phyloP scores from a whole-genome alignment of 768 basidiomycete species.

The Auricularia cornea region DNA sequence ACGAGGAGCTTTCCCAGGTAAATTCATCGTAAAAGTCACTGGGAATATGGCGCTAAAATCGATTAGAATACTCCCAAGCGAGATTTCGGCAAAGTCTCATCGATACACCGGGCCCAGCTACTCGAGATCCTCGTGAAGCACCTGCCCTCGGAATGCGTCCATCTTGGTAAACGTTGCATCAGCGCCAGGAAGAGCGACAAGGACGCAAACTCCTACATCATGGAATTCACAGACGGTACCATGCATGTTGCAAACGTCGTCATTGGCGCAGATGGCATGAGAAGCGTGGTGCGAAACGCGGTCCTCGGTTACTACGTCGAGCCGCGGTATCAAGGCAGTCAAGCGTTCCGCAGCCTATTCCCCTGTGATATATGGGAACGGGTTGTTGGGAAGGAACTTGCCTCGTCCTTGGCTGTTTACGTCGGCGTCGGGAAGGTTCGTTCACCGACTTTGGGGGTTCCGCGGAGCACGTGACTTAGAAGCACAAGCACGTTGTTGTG shows the following conservation, averaged over 20 bases:
- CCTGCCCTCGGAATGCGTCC: not conserved
- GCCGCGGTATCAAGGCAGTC: not conserved
- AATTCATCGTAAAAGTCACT: too few species aligned
- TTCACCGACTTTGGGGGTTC: not conserved
- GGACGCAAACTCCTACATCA: not conserved
- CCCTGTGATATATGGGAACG: not conserved
- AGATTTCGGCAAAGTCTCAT: not conserved
- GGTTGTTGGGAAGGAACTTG: not conserved
- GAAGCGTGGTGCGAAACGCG: not conserved
- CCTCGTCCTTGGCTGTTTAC: not conserved
- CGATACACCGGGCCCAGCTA: not conserved
- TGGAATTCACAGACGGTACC: not conserved
- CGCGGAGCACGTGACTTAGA: not conserved
- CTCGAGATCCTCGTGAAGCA: not conserved
- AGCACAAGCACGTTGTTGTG: not conserved
- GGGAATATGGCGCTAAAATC: too few species aligned
- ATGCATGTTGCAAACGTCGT: not conserved
- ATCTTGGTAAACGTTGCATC: not conserved
- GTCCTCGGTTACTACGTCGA: not conserved
- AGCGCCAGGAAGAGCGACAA: not conserved
- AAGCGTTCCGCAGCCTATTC: not conserved
- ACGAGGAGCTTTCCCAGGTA: too few species aligned
- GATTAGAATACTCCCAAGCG: not conserved
- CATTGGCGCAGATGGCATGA: constrained; percentile 1
- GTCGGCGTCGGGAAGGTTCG: not conserved